These are phyloP conservation scores for Alternaria ventricosa DNA, from an alignment of 2,329 filamentous ascomycete genomes.

Conservation along the genomic window DNA sequence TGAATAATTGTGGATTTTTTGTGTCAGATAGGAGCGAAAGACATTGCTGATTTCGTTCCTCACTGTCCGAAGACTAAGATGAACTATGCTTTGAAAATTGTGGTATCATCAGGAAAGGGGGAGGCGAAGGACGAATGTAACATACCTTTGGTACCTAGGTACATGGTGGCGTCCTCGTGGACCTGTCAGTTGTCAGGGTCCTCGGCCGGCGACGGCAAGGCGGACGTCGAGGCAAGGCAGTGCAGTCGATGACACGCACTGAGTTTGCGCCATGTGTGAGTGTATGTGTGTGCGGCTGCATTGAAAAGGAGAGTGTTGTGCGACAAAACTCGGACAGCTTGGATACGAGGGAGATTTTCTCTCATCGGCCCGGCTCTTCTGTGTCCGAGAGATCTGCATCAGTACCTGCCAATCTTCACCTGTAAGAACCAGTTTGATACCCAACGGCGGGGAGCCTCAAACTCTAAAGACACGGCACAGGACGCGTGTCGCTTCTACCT, in stretches of 20 bases:
- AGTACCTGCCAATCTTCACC: slow-evolving; percentile 23
- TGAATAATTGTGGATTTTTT: neutral
- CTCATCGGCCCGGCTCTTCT: slow-evolving; percentile 7
- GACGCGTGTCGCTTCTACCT: neutral
- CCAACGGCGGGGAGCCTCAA: slow-evolving; percentile 32
- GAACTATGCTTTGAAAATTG: slow-evolving; percentile 52
- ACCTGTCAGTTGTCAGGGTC: neutral
- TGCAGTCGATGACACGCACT: neutral
- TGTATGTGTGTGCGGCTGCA: slow-evolving; percentile 1
- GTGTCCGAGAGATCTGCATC: slow-evolving; percentile 15
- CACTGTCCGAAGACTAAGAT: slow-evolving; percentile 50
- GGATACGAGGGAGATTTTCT: slow-evolving; percentile 1
- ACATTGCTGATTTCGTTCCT: slow-evolving; percentile 50
- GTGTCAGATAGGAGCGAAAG: slow-evolving; percentile 54
- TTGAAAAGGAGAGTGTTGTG: slow-evolving; percentile 1
- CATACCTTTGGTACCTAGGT: slow-evolving; percentile 33
- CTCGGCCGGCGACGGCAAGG: neutral
- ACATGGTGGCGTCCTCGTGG: neutral
- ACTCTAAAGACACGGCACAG: slow-evolving; percentile 20
- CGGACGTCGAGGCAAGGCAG: slow-evolving; percentile 3
- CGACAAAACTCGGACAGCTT: neutral
- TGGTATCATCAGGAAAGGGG: slow-evolving; percentile 46
- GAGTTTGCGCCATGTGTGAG: slow-evolving; percentile 3
- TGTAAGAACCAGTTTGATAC: slow-evolving; percentile 27
- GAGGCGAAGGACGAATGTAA: slow-evolving; percentile 11